phyloP scores from a whole-genome alignment of 805 yeast species.

The Wickerhamomyces kurtzmanii region DNA sequence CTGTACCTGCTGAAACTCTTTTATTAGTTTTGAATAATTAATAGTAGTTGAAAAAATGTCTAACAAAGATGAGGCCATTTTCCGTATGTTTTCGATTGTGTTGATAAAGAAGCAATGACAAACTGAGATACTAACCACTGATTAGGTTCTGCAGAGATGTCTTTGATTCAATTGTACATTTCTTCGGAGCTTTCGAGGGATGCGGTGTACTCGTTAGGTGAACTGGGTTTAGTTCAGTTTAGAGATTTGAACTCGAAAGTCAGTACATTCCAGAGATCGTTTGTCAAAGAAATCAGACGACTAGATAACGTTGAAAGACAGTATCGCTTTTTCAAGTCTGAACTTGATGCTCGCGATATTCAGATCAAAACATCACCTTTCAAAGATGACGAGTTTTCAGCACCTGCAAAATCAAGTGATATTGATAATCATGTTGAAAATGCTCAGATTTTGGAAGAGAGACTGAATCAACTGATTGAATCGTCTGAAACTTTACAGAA shows the following conservation, averaged over 20 bases:
- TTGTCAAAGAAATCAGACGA: conserved; percentile 72
- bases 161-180: conserved; percentile 78
- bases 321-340: conserved; percentile 41
- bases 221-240: conserved; percentile 73
- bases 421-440: conserved; percentile 61
- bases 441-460: conserved; percentile 59
- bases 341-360: too few relatives aligned
- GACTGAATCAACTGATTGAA: conserved; percentile 56
- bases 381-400: too few relatives aligned
- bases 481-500: too few relatives aligned
- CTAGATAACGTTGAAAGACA: conserved; percentile 79
- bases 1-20: too few relatives aligned
- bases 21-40: too few relatives aligned
- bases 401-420: too few relatives aligned
- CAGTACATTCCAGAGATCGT: conserved; percentile 74
- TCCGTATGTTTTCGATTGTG: too few relatives aligned
- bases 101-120: too few relatives aligned
- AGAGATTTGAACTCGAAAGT: conserved; percentile 75
- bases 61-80: conserved; percentile 23
- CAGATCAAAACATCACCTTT: too few relatives aligned
- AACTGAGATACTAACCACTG: too few relatives aligned
- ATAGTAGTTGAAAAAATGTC: too few relatives aligned
- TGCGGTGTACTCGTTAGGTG: conserved; percentile 71
- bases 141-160: conserved; percentile 97
- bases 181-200: conserved; percentile 87